phyloP scores from a whole-genome alignment of 768 basidiomycete genomes.

The Mycena pura region DNA sequence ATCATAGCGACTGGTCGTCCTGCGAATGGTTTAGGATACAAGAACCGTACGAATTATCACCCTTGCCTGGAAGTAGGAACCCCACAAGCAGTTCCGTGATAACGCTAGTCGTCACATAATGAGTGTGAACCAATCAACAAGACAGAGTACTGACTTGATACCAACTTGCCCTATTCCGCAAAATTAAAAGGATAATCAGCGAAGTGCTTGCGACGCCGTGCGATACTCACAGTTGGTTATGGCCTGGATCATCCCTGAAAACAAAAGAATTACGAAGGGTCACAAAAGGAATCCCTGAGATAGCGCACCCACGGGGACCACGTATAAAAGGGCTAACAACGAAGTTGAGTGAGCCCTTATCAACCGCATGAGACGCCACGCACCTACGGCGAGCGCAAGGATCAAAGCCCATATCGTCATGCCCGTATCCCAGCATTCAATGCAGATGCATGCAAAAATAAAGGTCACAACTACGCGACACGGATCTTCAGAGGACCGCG shows the following conservation, averaged over 20 bases:
- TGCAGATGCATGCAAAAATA: slow-evolving; percentile 64
- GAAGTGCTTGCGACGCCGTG: neutral
- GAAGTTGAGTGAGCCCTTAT: slow-evolving; percentile 1
- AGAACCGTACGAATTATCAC: neutral
- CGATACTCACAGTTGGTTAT: slow-evolving; percentile 66
- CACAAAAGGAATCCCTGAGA: neutral
- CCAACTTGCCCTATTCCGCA: slow-evolving; percentile 57
- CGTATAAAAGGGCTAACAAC: slow-evolving; percentile 55
- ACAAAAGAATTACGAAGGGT: neutral
- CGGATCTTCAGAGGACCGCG: neutral
- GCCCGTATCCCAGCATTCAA: slow-evolving; percentile 69
- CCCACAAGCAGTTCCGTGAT: slow-evolving; percentile 80
- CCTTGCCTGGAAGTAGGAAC: slow-evolving; percentile 51
- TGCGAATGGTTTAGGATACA: slow-evolving; percentile 40
- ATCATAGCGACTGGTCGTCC: slow-evolving; percentile 80
- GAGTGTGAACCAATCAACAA: neutral
- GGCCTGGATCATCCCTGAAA: slow-evolving; percentile 70
- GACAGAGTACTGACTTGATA: slow-evolving; percentile 44
- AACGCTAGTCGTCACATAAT: slow-evolving; percentile 47
- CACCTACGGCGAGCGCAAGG: slow-evolving; percentile 55
- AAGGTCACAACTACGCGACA: slow-evolving; percentile 52
- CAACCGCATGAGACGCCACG: slow-evolving; percentile 16
- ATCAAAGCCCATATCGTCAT: slow-evolving; percentile 75
- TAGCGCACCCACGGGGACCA: slow-evolving; percentile 70
- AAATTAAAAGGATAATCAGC: neutral